phyloP scores from a whole-genome alignment of 805 yeast species.

The Pichia exigua region DNA sequence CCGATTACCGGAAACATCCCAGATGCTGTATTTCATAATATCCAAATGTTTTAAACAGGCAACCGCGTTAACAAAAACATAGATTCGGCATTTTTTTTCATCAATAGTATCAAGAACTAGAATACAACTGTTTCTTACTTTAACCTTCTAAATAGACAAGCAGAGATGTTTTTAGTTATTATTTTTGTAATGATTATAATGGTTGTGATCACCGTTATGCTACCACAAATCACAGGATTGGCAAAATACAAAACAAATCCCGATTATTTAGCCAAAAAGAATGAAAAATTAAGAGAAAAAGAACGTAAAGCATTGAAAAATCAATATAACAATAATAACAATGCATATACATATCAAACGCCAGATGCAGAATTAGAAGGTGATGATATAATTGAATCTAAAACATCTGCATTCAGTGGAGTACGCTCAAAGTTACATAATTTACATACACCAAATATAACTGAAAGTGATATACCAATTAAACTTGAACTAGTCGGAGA shows the following conservation, averaged over 20 bases:
- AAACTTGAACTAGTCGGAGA: slow-evolving; percentile 20
- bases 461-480: slow-evolving; percentile 26
- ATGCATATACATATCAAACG: slow-evolving; percentile 20
- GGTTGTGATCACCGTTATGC: slow-evolving; percentile 16
- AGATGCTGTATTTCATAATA: too few relatives aligned
- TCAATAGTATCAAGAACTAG: not conserved
- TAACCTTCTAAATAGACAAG: not conserved
- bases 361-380: slow-evolving; percentile 24
- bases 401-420: slow-evolving; percentile 15
- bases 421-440: slow-evolving; percentile 19
- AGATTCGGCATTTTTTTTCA: not conserved
- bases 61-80: not conserved
- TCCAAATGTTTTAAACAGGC: not conserved
- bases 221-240: slow-evolving; percentile 25
- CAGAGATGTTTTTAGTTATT: slow-evolving; percentile 7
- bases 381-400: not conserved
- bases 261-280: slow-evolving; percentile 10
- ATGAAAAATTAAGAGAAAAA: slow-evolving; percentile 10
- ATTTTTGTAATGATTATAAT: slow-evolving; percentile 17
- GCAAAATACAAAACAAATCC: slow-evolving; percentile 24
- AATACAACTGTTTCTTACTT: not conserved
- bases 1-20: too few relatives aligned
- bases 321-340: not conserved
- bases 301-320: slow-evolving; percentile 3
- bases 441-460: slow-evolving; percentile 13